Evolutionary conservation across 306 rosid species (phyloP).

Genomic region (Oxytropis ochrocephala): DNA sequence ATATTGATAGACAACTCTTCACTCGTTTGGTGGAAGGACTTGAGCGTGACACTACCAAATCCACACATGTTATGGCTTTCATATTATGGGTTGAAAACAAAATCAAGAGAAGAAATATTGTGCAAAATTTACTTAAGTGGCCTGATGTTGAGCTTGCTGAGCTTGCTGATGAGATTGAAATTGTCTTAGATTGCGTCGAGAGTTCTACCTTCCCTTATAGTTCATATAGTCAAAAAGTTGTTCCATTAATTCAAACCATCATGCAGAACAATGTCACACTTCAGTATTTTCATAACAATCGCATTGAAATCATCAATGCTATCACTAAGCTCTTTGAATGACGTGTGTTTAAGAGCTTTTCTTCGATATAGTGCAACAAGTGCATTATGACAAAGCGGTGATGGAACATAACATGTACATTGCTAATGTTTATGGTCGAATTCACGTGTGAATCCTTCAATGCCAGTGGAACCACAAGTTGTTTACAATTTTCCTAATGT

Average conservation of each 20-base stretch:
- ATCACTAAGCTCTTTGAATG: neutral
- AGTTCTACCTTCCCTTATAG: slow-evolving; percentile 2
- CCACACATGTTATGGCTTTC: slow-evolving; percentile 46
- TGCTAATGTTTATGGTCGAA: neutral
- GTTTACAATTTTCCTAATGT: neutral
- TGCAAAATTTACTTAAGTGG: neutral
- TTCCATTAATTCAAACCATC: slow-evolving; percentile 35
- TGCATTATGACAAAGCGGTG: neutral
- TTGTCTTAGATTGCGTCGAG: slow-evolving; percentile 34
- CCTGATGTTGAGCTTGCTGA: slow-evolving; percentile 17
- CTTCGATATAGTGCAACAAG: slow-evolving; percentile 30
- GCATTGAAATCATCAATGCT: neutral
- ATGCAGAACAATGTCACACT: slow-evolving; percentile 15
- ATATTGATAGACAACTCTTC: slow-evolving; percentile 46
- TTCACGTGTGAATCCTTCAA: neutral
- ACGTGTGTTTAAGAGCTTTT: slow-evolving; percentile 27
- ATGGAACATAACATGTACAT: neutral
- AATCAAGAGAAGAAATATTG: neutral
- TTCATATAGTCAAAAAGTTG: neutral
- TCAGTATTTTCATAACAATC: slow-evolving; percentile 27
- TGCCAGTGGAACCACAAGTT: neutral
- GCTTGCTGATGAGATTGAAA: slow-evolving; percentile 36
- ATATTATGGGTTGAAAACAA: slow-evolving; percentile 55
- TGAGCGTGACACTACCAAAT: slow-evolving; percentile 28
- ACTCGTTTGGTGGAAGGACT: slow-evolving; percentile 34